Percentiles rank a stretch among this genome's conserved stretches.
Evolutionary conservation across 2,329 filamentous ascomycete species (phyloP).

Genomic region (Xylariaceae sp.): DNA sequence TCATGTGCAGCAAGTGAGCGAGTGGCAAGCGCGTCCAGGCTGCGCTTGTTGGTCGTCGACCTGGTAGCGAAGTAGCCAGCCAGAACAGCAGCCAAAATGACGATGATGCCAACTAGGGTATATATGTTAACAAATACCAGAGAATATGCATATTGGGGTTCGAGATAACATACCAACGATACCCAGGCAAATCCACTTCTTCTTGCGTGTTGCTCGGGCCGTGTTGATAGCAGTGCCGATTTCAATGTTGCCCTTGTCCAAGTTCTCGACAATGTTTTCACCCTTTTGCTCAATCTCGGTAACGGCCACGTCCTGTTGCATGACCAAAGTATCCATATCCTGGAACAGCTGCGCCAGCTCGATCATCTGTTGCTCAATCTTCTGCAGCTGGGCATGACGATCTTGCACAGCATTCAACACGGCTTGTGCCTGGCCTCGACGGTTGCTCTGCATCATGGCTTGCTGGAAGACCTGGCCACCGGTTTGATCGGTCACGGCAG

Average conservation of each 20-base stretch:
- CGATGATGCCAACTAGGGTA: slow-evolving; percentile 47
- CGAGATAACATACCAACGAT: slow-evolving; percentile 54
- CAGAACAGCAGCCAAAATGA: slow-evolving; percentile 50
- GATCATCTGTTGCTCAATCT: slow-evolving; percentile 87
- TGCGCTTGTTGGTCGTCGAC: slow-evolving; percentile 19
- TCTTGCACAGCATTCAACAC: slow-evolving; percentile 76
- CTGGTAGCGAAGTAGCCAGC: slow-evolving; percentile 29
- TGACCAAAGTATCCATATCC: slow-evolving; percentile 79
- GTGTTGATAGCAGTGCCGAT: slow-evolving; percentile 78
- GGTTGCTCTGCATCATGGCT: slow-evolving; percentile 75
- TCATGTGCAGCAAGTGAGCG: slow-evolving; percentile 21
- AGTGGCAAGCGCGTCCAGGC: slow-evolving; percentile 21
- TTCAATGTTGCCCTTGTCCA: slow-evolving; percentile 79
- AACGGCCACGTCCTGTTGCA: slow-evolving; percentile 80
- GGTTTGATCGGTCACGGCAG: slow-evolving; percentile 68
- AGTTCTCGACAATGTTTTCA: slow-evolving; percentile 78
- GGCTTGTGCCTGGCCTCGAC: slow-evolving; percentile 73
- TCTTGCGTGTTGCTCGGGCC: slow-evolving; percentile 73
- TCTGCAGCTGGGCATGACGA: slow-evolving; percentile 81
- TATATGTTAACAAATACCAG: slow-evolving; percentile 27
- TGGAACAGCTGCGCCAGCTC: slow-evolving; percentile 85
- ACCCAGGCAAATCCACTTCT: slow-evolving; percentile 95
- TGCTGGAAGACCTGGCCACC: slow-evolving; percentile 83
- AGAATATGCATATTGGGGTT: neutral
- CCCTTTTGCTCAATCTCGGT: slow-evolving; percentile 80